Percentiles rank a stretch among this genome's conserved stretches.
Evolutionary conservation across 768 basidiomycete genomes (phyloP).

Genomic region (Amanita thiersii): DNA sequence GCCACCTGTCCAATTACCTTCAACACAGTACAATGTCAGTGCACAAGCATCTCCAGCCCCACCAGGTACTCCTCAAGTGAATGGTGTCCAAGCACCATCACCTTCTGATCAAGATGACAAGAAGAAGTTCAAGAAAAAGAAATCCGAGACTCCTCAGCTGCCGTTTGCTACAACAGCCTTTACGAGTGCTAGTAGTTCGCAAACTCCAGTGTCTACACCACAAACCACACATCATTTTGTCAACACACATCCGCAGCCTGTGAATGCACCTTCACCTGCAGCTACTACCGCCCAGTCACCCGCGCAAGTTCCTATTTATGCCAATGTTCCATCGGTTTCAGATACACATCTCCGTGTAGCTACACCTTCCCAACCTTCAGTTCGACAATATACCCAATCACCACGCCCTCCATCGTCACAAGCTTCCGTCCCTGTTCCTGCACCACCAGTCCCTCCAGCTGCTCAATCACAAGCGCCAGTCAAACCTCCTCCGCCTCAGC

Average conservation of each 20-base stretch:
- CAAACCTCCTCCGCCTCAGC: conserved; percentile 8
- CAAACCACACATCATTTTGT: conserved; percentile 24
- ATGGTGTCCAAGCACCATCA: conserved; percentile 21
- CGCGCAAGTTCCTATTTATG: conserved; percentile 4
- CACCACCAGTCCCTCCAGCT: conserved; percentile 12
- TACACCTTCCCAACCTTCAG: conserved; percentile 6
- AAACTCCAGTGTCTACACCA: conserved; percentile 25
- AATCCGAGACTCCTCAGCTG: conserved; percentile 18
- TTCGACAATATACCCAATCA: conserved; percentile 9
- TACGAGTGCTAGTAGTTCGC: conserved; percentile 20
- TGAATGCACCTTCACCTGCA: conserved; percentile 17
- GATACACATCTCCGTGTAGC: conserved; percentile 1
- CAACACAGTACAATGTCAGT: conserved; percentile 8
- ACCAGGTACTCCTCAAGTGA: conserved; percentile 22
- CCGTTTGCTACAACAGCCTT: conserved; percentile 20
- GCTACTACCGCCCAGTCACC: conserved; percentile 14
- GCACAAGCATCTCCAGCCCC: conserved; percentile 15
- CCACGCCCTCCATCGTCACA: conserved; percentile 15
- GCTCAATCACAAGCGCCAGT: conserved; percentile 11
- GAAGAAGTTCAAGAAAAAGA: conserved; percentile 16
- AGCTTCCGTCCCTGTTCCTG: conserved; percentile 14
- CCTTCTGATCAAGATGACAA: conserved; percentile 22
- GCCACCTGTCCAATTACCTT: conserved; percentile 15
- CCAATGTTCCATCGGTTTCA: neutral
- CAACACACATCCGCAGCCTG: conserved; percentile 22